Evolutionary conservation across 2,329 filamentous ascomycete species (phyloP), one percentile per base, ranked within the genome.

Genomic region (Dryadomyces sulphureus): DNA sequence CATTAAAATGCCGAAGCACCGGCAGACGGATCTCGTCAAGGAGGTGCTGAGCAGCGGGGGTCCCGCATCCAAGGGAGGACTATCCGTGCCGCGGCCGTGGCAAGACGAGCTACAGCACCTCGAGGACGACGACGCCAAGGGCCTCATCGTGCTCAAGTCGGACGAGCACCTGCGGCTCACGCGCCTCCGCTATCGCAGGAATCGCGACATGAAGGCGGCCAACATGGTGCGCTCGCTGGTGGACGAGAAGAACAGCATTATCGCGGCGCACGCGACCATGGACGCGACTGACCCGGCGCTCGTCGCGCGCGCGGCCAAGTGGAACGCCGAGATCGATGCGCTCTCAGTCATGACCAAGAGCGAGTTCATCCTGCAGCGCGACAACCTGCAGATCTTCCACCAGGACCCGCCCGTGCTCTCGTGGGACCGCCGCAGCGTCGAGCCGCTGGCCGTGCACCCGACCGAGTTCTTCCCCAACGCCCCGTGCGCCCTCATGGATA

Each of bases 341-440:
- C n/a, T 54, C 21, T 43, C 43, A 0, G 9, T 14, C 30, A 39
- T 39, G 41, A 55, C 52, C 45, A 43, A 45, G 12, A 39, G 53
- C 5, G 51, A 51, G 3, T 46, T 51, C 2, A 9, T 52, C 19
- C 57, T 62, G 25, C 54, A 62, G 41, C 63, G 66, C 25, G 78
- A 84, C 54, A 76, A 79, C 55, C 58, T 69, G 39, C 71, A 74
- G 51, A 52, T 72, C 16, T 66, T 71, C 54, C 58, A 63, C 43
- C 65, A 70, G 59, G 54, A 66, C 0, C 65, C 69, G 1, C 72
- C 77, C 0, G 54, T 70, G 1, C 60, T 90, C 4, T 55, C 68
- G 22, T 89, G 80, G 77, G 86, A 94, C 59, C 69, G 73, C 1
- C 77, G 88, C 16, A 63, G 67, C 2, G 78, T 76, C 55, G 85